These are phyloP conservation scores for Trichocladium uniseriatum DNA, from an alignment of 495 filamentous ascomycete genomes.

Conservation along the genomic window DNA sequence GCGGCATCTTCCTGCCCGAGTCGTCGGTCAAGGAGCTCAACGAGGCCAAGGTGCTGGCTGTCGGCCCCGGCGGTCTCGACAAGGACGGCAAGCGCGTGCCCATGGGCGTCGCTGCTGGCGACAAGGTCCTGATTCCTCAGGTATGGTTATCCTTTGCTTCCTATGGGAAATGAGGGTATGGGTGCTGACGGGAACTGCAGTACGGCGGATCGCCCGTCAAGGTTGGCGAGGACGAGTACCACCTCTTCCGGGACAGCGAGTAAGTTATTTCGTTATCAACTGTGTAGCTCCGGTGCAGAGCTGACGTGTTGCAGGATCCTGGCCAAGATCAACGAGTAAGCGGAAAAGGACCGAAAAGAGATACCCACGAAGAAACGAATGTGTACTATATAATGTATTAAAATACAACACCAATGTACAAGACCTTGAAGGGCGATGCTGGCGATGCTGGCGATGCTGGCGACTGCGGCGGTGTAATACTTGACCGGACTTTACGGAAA, in stretches of 20 bases:
- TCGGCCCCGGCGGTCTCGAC: slow-evolving; percentile 79
- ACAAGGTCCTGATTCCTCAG: slow-evolving; percentile 95
- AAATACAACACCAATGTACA: slow-evolving; percentile 11
- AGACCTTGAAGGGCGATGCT: background rate
- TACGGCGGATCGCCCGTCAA: slow-evolving; percentile 94
- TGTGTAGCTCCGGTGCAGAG: background rate
- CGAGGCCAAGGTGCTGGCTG: slow-evolving; percentile 90
- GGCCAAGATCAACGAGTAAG: slow-evolving; percentile 84
- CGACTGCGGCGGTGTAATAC: slow-evolving; percentile 7
- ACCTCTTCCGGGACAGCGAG: slow-evolving; percentile 95
- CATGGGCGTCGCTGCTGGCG: slow-evolving; percentile 71
- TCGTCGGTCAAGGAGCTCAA: slow-evolving; percentile 95
- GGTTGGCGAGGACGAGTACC: slow-evolving; percentile 93
- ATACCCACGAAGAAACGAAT: slow-evolving; percentile 30
- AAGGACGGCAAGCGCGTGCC: slow-evolving; percentile 78
- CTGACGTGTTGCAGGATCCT: slow-evolving; percentile 51
- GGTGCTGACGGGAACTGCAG: slow-evolving; percentile 42
- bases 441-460: background rate
- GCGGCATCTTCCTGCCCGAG: slow-evolving; percentile 96
- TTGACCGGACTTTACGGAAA: background rate
- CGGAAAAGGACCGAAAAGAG: slow-evolving; percentile 17
- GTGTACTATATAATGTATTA: slow-evolving; percentile 26
- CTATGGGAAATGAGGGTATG: background rate
- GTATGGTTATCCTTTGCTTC: slow-evolving; percentile 43
- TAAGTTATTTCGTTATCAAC: slow-evolving; percentile 49